phyloP scores from a whole-genome alignment of 2,329 filamentous ascomycete species.

The Hirsutella rhossiliensis region DNA sequence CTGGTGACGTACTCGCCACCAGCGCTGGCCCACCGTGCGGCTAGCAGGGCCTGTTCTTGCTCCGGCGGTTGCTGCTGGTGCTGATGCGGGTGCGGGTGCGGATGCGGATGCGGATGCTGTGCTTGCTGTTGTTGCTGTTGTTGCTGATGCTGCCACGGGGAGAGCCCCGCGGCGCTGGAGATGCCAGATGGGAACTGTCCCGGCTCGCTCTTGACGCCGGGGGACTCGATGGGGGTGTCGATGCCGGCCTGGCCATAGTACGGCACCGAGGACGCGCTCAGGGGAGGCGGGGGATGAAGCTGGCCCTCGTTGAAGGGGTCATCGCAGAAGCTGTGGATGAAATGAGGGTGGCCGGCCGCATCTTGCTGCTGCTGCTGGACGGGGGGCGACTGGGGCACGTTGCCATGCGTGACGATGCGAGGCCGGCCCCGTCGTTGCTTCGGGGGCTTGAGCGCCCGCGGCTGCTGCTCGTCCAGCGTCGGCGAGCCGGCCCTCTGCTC shows the following conservation, averaged over 20 bases:
- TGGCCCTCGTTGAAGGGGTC: constrained; percentile 25
- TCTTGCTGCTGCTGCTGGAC: constrained; percentile 12
- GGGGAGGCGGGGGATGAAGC: constrained; percentile 9
- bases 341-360: constrained; percentile 12
- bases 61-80: not conserved
- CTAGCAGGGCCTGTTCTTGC: constrained; percentile 5
- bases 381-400: constrained; percentile 11
- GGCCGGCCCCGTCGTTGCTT: constrained; percentile 17
- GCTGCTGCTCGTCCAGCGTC: constrained; percentile 9
- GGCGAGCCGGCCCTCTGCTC: constrained; percentile 17
- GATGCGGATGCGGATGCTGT: not conserved
- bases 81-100: not conserved
- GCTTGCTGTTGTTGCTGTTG: constrained; percentile 4
- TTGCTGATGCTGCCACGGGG: constrained; percentile 10
- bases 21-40: constrained; percentile 11
- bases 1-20: constrained; percentile 13
- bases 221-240: constrained; percentile 26
- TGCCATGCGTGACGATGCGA: constrained; percentile 7
- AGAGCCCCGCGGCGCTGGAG: constrained; percentile 6
- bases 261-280: constrained; percentile 10
- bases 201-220: constrained; percentile 19
- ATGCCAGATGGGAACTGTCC: constrained; percentile 11
- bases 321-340: constrained; percentile 24
- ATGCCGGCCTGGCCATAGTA: constrained; percentile 20
- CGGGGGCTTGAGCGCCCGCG: constrained; percentile 18